Base-by-base conservation (phyloP, 305 asterid species). In the Fraxinus angustifolia region DNA sequence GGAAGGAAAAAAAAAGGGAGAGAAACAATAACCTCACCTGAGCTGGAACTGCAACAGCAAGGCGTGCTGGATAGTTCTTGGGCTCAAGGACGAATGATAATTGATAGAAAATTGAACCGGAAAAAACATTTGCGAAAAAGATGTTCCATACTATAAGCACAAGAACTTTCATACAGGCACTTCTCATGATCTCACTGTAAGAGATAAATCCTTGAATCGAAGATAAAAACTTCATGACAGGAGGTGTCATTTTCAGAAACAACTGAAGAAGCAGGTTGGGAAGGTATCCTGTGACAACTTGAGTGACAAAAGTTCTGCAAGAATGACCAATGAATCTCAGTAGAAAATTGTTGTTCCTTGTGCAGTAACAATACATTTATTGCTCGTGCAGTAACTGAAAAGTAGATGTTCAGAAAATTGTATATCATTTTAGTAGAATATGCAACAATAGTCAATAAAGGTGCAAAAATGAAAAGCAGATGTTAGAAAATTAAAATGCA, bases 1-100 rank as follows among this genome's bases (percentile, higher is more conserved):
- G 28, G 30, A 58, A 17, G 12, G 11, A 19, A 19, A 58, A 58
- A n/a, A 19, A 19, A 58, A 40, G 50, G 50, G 14, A 58, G 70
- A 21, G 70, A 8, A 19, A 60, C 26, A 58, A 19, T 58, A 19
- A 2, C 34, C 72, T 62, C 34, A 96, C 99, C 98, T 94, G 99
- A 82, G 91, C 98, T 50, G 98, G 99, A 83, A 96, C 97, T 38
- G 97, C 97, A 62, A 91, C 91, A 31, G 97, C 98, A 80, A 96
- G 87, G 62, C 91, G 50, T 75, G 80, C 92, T 17, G 98, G 99
- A 83, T 94, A 86, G 80, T 87, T 85, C 87, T 89, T 92, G 83
- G 97, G 99, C 86, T 96, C 98, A 33, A 96, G 91, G 79, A 96
- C 10, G 75, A 91, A 7, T 83, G 90, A 83, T 12, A 83, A 68